Conservation (phyloP, 495 filamentous ascomycete species). For the Baudoinia panamericana region DNA sequence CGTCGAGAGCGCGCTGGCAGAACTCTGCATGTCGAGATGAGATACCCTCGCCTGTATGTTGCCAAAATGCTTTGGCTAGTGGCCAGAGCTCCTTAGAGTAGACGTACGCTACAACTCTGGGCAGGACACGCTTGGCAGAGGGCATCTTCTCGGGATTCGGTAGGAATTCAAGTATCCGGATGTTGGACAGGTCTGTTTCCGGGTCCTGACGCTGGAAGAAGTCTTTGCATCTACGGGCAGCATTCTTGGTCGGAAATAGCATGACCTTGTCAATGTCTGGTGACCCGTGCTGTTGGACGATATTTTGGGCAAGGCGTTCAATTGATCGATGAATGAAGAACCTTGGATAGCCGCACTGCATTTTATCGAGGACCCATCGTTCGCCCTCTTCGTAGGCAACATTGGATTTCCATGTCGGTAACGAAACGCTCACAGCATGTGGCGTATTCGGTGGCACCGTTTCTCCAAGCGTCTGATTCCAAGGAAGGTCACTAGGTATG, state of each 20-base stretch:
- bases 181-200: constrained; percentile 32
- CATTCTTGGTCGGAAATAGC: constrained; percentile 59
- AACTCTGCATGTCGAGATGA: constrained; percentile 87
- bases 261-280: constrained; percentile 51
- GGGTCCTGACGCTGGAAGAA: constrained; percentile 55
- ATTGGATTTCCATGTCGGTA: constrained; percentile 86
- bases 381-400: constrained; percentile 89
- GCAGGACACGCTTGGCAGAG: constrained; percentile 19
- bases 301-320: constrained; percentile 52
- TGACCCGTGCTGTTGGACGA: constrained; percentile 50
- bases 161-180: constrained; percentile 57
- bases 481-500: constrained; percentile 3
- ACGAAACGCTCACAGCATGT: constrained; percentile 76
- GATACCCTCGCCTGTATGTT: constrained; percentile 88
- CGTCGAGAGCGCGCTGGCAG: constrained; percentile 58
- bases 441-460: constrained; percentile 21
- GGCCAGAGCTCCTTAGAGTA: constrained; percentile 51
- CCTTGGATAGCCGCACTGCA: constrained; percentile 87
- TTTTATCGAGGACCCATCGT: constrained; percentile 66
- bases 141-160: constrained; percentile 32
- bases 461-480: constrained; percentile 20
- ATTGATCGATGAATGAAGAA: constrained; percentile 80
- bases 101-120: constrained; percentile 54
- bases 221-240: constrained; percentile 52
- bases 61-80: constrained; percentile 84